A percentile compares a stretch with the other conserved stretches of the same genome.
phyloP scores from a whole-genome alignment of 2,329 filamentous ascomycete genomes.

The Septoria petroselini region DNA sequence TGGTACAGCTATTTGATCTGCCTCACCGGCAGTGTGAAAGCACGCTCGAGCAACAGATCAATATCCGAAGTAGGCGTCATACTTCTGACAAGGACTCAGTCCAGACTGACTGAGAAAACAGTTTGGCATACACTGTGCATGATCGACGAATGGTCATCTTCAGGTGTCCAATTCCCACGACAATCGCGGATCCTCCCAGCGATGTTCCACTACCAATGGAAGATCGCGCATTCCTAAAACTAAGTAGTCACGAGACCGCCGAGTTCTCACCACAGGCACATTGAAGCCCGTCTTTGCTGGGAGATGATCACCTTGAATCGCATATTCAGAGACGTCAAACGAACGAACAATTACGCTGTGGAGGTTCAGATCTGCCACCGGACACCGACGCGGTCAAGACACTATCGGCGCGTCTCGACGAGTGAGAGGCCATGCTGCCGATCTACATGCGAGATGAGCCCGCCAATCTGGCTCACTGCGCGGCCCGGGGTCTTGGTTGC shows the following conservation, averaged over 20 bases:
- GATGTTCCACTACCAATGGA: slow-evolving; percentile 14
- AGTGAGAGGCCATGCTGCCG: slow-evolving; percentile 10
- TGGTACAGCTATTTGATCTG: slow-evolving; percentile 9
- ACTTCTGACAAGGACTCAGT: not conserved
- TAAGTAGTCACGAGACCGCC: not conserved
- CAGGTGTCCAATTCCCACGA: slow-evolving; percentile 10
- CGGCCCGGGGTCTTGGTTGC: slow-evolving; percentile 6
- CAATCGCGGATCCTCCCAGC: slow-evolving; percentile 10
- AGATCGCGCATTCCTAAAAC: slow-evolving; percentile 11
- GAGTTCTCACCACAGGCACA: slow-evolving; percentile 1
- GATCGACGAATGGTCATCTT: slow-evolving; percentile 15
- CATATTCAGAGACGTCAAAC: slow-evolving; percentile 15
- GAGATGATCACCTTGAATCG: slow-evolving; percentile 14
- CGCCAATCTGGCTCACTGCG: slow-evolving; percentile 13
- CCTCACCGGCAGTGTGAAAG: slow-evolving; percentile 7
- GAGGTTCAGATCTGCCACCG: slow-evolving; percentile 7
- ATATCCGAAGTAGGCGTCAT: slow-evolving; percentile 5
- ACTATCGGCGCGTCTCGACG: slow-evolving; percentile 7
- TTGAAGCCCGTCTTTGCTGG: slow-evolving; percentile 3
- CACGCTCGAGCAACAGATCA: slow-evolving; percentile 4
- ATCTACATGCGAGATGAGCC: slow-evolving; percentile 14
- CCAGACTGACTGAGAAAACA: not conserved
- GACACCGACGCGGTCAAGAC: slow-evolving; percentile 9
- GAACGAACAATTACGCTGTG: slow-evolving; percentile 10
- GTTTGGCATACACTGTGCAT: slow-evolving; percentile 14